A percentile compares a stretch with the other conserved stretches of the same genome.
Evolutionary conservation across 306 rosid genomes (phyloP).

Genomic region (Casuarina cunninghamiana): DNA sequence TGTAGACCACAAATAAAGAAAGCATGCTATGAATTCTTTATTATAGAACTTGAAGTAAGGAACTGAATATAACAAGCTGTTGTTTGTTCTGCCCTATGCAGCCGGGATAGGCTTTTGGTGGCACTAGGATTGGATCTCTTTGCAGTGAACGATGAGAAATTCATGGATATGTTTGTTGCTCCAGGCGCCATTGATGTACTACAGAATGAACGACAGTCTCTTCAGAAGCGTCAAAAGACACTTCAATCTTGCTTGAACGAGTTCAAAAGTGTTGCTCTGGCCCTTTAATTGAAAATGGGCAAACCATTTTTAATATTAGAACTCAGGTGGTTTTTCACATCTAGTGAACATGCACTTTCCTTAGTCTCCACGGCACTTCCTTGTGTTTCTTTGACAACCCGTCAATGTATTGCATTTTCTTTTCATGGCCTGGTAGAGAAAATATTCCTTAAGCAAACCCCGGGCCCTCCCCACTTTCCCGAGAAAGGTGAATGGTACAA

Average conservation of each 20-base stretch:
- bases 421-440: no score
- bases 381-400: not conserved
- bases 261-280: constrained; percentile 69
- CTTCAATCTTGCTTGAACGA: constrained; percentile 87
- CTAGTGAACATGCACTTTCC: constrained; percentile 28
- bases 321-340: constrained; percentile 19
- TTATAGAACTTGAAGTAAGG: not conserved
- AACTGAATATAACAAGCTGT: constrained; percentile 1
- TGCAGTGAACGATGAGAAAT: constrained; percentile 88
- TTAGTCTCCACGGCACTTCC: not conserved
- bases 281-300: constrained; percentile 47
- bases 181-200: constrained; percentile 81
- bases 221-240: constrained; percentile 77
- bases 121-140: constrained; percentile 86
- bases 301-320: not conserved
- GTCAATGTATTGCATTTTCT: not conserved
- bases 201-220: constrained; percentile 67
- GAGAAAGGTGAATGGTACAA: no score
- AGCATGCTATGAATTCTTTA: not conserved
- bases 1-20: not conserved
- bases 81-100: constrained; percentile 34
- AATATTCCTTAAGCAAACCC: not conserved
- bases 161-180: constrained; percentile 95
- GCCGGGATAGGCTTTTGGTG: constrained; percentile 78
- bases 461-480: no score